Evolutionary conservation across 257 asterid genomes (phyloP).

Genomic region (Plantago ovata): DNA sequence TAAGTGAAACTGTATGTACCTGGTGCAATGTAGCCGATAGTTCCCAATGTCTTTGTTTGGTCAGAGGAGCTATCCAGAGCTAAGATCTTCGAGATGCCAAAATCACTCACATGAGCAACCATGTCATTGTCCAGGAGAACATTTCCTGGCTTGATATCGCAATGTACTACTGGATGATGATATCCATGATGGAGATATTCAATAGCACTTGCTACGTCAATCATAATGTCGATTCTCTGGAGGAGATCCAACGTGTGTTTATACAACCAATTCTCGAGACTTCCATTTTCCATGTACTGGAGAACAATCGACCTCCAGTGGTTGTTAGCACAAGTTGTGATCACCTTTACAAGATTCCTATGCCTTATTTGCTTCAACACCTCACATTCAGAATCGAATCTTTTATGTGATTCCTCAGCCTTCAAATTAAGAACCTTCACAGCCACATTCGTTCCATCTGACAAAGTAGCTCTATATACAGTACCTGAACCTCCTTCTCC

Average conservation of each 20-base stretch:
- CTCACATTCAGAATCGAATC: constrained; percentile 32
- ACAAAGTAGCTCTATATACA: constrained; percentile 28
- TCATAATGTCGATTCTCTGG: constrained; percentile 25
- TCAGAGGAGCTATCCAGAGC: constrained; percentile 9
- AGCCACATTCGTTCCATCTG: constrained; percentile 25
- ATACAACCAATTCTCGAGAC: constrained; percentile 30
- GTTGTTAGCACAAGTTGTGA: constrained; percentile 30
- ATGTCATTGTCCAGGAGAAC: constrained; percentile 31
- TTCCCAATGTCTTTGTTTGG: constrained; percentile 33
- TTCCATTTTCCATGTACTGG: constrained; percentile 40
- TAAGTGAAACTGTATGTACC: constrained; percentile 15
- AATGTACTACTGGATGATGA: constrained; percentile 30
- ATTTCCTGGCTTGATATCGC: constrained; percentile 36
- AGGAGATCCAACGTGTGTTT: constrained; percentile 3
- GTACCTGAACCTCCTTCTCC: constrained; percentile 38
- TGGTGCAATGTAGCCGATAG: constrained; percentile 42
- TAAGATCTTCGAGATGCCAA: constrained; percentile 37
- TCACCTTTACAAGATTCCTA: constrained; percentile 35
- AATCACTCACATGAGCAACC: constrained; percentile 43
- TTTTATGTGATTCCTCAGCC: constrained; percentile 20
- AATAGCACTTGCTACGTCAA: constrained; percentile 37
- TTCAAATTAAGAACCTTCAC: constrained; percentile 30
- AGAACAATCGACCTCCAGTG: constrained; percentile 28
- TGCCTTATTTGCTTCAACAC: constrained; percentile 30
- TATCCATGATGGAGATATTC: constrained; percentile 38